A percentile compares a stretch with the other conserved stretches of the same genome.
phyloP scores from a whole-genome alignment of 352 stramenopile genomes.

The Phytophthora chlamydospora region DNA sequence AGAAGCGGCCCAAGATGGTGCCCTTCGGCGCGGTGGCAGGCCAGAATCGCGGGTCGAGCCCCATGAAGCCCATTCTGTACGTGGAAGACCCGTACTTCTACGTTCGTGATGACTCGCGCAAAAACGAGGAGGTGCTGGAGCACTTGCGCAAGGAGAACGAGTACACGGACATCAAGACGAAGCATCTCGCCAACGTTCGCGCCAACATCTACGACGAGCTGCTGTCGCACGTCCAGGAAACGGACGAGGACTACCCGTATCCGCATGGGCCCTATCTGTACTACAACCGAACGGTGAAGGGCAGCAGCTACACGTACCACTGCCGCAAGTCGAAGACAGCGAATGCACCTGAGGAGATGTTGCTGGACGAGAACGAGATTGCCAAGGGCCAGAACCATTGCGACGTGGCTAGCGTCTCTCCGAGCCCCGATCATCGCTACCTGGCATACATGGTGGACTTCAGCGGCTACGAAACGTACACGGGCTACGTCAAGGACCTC shows the following conservation, averaged over 20 bases:
- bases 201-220: slow-evolving; percentile 94
- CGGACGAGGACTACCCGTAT: slow-evolving; percentile 85
- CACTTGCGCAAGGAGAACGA: slow-evolving; percentile 94
- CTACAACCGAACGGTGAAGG: slow-evolving; percentile 90
- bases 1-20: slow-evolving; percentile 82
- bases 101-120: slow-evolving; percentile 93
- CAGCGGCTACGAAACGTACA: slow-evolving; percentile 94
- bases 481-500: slow-evolving; percentile 90
- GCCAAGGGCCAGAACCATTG: slow-evolving; percentile 87
- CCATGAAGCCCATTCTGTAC: slow-evolving; percentile 91
- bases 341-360: slow-evolving; percentile 83
- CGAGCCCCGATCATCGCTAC: slow-evolving; percentile 91
- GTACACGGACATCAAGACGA: slow-evolving; percentile 90
- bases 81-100: slow-evolving; percentile 96
- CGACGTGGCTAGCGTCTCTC: slow-evolving; percentile 74
- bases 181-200: slow-evolving; percentile 82
- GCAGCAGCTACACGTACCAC: slow-evolving; percentile 80
- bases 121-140: slow-evolving; percentile 91
- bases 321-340: slow-evolving; percentile 80
- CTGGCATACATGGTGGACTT: slow-evolving; percentile 96
- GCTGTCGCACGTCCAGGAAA: slow-evolving; percentile 90
- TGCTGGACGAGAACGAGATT: slow-evolving; percentile 95
- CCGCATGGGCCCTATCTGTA: slow-evolving; percentile 85
- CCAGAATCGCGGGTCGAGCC: slow-evolving; percentile 82
- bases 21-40: slow-evolving; percentile 78